A percentile compares a stretch with the other conserved stretches of the same genome.
Conservation (phyloP, 2,329 filamentous ascomycete species). For the Scedosporium dehoogii region DNA sequence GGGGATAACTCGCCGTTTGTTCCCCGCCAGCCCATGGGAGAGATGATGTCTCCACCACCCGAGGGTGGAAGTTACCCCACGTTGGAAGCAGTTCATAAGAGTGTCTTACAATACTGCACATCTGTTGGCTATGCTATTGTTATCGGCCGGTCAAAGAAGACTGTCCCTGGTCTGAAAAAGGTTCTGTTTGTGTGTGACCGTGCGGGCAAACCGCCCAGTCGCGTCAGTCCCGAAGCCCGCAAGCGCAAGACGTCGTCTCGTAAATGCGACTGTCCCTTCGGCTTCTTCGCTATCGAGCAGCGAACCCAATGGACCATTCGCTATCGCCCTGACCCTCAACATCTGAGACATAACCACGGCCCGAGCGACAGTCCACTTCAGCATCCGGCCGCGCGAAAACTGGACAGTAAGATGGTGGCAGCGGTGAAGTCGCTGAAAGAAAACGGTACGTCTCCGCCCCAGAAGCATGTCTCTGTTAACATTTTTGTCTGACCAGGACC, state of each 20-base stretch:
- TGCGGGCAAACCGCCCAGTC: constrained; percentile 51
- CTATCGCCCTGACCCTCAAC: constrained; percentile 48
- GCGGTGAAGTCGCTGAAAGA: constrained; percentile 58
- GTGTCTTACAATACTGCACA: constrained; percentile 54
- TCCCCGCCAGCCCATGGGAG: constrained; percentile 44
- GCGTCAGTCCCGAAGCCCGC: constrained; percentile 53
- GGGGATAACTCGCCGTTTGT: constrained; percentile 40
- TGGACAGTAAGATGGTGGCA: constrained; percentile 59
- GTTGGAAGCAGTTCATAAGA: constrained; percentile 54
- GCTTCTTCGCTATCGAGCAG: constrained; percentile 61
- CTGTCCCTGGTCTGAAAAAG: constrained; percentile 56
- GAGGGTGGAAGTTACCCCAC: constrained; percentile 56
- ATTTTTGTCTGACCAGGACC: constrained; percentile 22
- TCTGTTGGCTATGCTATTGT: constrained; percentile 60
- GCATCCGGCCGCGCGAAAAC: constrained; percentile 54
- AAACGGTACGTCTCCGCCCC: constrained; percentile 38
- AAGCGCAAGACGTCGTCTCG: constrained; percentile 59
- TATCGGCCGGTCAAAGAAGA: constrained; percentile 59
- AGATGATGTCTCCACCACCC: constrained; percentile 52
- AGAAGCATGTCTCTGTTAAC: constrained; percentile 6
- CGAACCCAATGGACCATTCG: constrained; percentile 57
- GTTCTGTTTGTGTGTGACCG: constrained; percentile 58
- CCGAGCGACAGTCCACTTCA: constrained; percentile 58
- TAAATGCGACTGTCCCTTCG: constrained; percentile 59
- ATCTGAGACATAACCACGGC: constrained; percentile 54